phyloP scores from a whole-genome alignment of 2,329 filamentous ascomycete genomes.

The Tolypocladium ophioglossoides region DNA sequence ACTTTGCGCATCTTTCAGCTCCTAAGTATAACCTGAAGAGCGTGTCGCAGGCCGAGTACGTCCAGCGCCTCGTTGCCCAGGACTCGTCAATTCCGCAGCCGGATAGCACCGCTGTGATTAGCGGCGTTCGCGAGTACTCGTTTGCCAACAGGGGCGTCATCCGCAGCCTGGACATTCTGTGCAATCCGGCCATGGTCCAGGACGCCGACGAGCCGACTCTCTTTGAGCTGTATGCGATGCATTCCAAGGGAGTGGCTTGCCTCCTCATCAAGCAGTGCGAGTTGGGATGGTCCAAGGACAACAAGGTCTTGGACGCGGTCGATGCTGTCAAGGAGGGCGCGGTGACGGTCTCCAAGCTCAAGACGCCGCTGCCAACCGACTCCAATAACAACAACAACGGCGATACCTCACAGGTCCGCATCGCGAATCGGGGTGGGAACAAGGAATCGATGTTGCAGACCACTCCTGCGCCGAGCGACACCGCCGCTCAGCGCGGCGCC shows the following conservation, averaged over 20 bases:
- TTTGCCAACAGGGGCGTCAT: conserved; percentile 79
- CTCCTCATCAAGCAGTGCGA: conserved; percentile 78
- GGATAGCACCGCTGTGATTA: conserved; percentile 94
- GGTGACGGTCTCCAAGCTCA: conserved; percentile 65
- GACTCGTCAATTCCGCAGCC: conserved; percentile 68
- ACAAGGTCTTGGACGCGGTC: conserved; percentile 71
- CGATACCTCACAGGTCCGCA: conserved; percentile 21
- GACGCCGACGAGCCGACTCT: conserved; percentile 60
- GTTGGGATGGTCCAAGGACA: conserved; percentile 83
- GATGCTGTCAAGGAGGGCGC: conserved; percentile 66
- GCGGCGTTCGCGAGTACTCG: conserved; percentile 90
- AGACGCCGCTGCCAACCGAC: conserved; percentile 36
- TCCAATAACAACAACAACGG: conserved; percentile 22
- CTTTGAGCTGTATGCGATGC: conserved; percentile 95
- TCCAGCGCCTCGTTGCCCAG: conserved; percentile 64
- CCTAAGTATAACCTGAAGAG: conserved; percentile 79
- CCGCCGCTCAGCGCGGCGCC: conserved; percentile 16
- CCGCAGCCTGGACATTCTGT: conserved; percentile 81
- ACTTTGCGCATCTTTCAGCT: conserved; percentile 90
- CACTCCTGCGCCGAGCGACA: conserved; percentile 14
- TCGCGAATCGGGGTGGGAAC: conserved; percentile 20
- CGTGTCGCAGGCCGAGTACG: conserved; percentile 80
- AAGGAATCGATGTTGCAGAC: conserved; percentile 23
- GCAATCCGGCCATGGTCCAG: conserved; percentile 53
- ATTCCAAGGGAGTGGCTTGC: conserved; percentile 93